Evolutionary conservation across 768 basidiomycete genomes (phyloP), one percentile per base, ranked within the genome.

Genomic region (Kwoniella dendrophila): DNA sequence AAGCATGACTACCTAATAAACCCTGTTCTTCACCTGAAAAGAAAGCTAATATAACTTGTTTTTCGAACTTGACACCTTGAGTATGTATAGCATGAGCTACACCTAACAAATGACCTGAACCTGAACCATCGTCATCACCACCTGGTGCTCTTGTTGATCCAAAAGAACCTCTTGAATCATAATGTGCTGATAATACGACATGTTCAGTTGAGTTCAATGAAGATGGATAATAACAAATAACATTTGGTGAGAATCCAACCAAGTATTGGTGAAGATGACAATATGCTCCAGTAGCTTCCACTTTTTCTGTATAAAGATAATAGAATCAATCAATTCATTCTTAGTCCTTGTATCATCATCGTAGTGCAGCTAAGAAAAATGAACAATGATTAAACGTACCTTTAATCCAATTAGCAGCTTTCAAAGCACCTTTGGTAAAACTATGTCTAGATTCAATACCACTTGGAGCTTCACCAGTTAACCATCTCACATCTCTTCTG

Each of bases 11-110:
- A 29, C 93, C 93, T 14, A 85, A 75, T 16, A 93, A 79, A 3
- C 93, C 93, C 73, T 96, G 93, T 70, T 96, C 93, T 75, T 96
- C 93, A 4, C 92, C 93, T 1, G 91, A 88, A 69, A 95, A 95
- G 50, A 87, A 86, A 40, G 85, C 86, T 8, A 96, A 82, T 68
- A 90, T 87, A 18, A 95, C 88, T 68, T 87, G 87, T 73, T 85
- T 85, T 48, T 84, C 82, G 82, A 94, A 93, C 50, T 80, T 83
- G 70, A 95, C 75, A 16, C 85, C 84, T 64, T 84, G 84, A 38
- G 84, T 83, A 32, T 81, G 82, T 66, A 96, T 90, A 2, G 87
- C 85, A 40, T 85, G 85, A 3, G 92, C 91, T 63, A 95, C 90
- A 3, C 85, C 85, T 18, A 96, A 82, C n/a, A 95, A 76, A 2